Percentiles rank a stretch among this genome's conserved stretches.
These are phyloP conservation scores for Tieghemiomyces parasiticus DNA, from an alignment of 192 early-diverging fungal species.

Conservation along the genomic window DNA sequence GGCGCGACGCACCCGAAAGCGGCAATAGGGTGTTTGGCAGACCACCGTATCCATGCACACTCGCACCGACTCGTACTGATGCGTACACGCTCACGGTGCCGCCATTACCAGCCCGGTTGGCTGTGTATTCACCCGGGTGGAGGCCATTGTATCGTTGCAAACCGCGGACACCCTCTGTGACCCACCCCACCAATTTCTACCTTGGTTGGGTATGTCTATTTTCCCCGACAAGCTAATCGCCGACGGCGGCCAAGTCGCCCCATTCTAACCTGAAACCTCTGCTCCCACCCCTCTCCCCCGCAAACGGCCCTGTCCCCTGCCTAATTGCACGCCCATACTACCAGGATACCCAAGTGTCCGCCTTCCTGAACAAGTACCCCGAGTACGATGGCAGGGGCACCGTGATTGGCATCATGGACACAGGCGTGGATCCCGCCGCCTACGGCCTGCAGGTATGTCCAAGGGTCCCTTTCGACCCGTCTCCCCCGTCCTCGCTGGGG, in stretches of 20 bases:
- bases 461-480: too few species aligned
- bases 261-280: background rate
- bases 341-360: conserved; percentile 63
- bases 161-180: background rate
- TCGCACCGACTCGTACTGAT: too few species aligned
- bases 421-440: conserved; percentile 88
- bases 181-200: background rate
- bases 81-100: too few species aligned
- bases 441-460: conserved; percentile 57
- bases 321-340: background rate
- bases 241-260: background rate
- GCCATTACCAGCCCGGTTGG: too few species aligned
- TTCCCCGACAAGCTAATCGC: background rate
- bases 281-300: background rate
- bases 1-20: too few species aligned
- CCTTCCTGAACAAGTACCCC: conserved; percentile 68
- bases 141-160: too few species aligned
- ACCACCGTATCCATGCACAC: too few species aligned
- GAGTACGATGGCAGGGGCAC: conserved; percentile 80
- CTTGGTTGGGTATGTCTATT: background rate
- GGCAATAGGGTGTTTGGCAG: too few species aligned
- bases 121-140: too few species aligned
- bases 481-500: too few species aligned
- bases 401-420: conserved; percentile 84
- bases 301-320: background rate